These are phyloP conservation scores for Psilocybe subaeruginosa DNA, from an alignment of 768 basidiomycete genomes.

Conservation along the genomic window DNA sequence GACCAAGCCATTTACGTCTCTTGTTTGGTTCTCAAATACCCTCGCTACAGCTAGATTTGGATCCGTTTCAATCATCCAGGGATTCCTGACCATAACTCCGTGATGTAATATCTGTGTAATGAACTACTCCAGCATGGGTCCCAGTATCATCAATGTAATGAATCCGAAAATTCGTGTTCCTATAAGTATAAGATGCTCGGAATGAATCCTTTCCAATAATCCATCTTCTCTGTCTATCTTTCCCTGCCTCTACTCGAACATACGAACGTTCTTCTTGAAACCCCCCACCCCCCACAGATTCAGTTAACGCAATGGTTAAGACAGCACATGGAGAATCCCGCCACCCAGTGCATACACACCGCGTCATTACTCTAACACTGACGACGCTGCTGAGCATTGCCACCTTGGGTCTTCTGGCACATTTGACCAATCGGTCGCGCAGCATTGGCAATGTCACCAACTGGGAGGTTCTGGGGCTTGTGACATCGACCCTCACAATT, in stretches of 20 bases:
- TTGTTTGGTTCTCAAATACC: not conserved
- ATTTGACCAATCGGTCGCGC: constrained; percentile 1
- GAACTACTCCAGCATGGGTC: not conserved
- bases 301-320: too few species aligned
- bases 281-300: too few species aligned
- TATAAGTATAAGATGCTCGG: not conserved
- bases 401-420: not conserved
- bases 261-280: not conserved
- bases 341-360: not conserved
- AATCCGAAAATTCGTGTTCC: not conserved
- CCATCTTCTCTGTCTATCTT: not conserved
- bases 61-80: not conserved
- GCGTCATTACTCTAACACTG: not conserved
- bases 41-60: not conserved
- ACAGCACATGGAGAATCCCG: too few species aligned
- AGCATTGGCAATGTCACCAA: not conserved
- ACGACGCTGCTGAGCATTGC: constrained; percentile 2
- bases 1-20: not conserved
- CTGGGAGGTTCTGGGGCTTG: constrained; percentile 6
- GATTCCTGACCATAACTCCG: not conserved
- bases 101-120: not conserved
- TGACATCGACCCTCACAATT: not conserved
- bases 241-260: not conserved
- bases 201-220: not conserved
- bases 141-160: not conserved